Base-by-base conservation (phyloP, 2,329 filamentous ascomycete species). In the Polytolypa hystricis region DNA sequence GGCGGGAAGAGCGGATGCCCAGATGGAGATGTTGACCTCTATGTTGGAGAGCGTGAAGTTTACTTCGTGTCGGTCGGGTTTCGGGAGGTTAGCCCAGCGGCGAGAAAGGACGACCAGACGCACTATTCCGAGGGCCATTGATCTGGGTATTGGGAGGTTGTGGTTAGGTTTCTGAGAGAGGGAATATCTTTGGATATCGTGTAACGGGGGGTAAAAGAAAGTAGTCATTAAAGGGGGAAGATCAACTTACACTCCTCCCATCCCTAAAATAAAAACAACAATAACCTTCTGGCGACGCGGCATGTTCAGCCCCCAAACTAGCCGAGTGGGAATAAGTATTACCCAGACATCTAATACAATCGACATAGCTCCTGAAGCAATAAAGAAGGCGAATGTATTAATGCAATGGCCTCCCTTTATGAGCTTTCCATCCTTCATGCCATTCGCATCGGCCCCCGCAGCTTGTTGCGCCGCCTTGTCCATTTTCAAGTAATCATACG, bases 261-360 rank as follows among this genome's bases (percentile, higher is more conserved):
- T 33, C 15, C 41, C 31, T 30, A 43, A 25, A 26, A 43, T 37
- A 17, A 20, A 14, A 4, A 43, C 41, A 14, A 43, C 38, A 14
- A 43, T 35, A 8, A 15, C 7, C 21, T 43, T 43, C 30, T 43
- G 34, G 14, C 26, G 32, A 19, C 16, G 35, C 15, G 34, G 38
- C 41, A 43, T 43, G 23, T 43, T 43, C 19, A 43, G 20, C 10
- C 41, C 38, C 33, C 35, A 39, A 1, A 42, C 39, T n/a, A 44
- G 42, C 7, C 28, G 21, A 6, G 32, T 32, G 6, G 42, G 42
- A 16, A 44, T 40, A 18, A n/a, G 28, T 10, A 44, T 14, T 4
- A 64, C 53, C 30, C 65, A 42, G 0, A 65, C 44, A 21, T 67
- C 65, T 7, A 60, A 64, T 5, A 64, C 26, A 20, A 67, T 64